Evolutionary conservation across 139 green algal genomes (phyloP), one percentile per base, ranked within the genome.

Genomic region (Microglena sp.): DNA sequence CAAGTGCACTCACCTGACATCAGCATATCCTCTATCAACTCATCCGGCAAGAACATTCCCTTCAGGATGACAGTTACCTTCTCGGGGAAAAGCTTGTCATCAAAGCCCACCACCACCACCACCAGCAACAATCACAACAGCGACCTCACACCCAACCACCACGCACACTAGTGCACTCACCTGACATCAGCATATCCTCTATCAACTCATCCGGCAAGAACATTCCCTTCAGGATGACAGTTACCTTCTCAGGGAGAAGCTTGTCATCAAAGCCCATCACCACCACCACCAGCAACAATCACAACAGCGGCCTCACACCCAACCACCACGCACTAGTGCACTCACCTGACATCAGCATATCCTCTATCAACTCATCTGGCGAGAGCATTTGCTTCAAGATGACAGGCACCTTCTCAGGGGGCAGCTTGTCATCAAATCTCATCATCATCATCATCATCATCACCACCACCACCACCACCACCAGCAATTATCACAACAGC

Each of bases 211-310:
- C 11, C 40, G 18, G 40, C 40, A 55, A 45, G 64, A 97, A 97
- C 88, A 97, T 94, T 59, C 86, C 46, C 46, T 82, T 81, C 35
- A 97, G 58, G 6, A 97, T 79, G 22, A 96, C 89, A 0, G 90
- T 97, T 21, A 87, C 77, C 73, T 89, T 75, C 21, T 85, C 74
- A 4, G 81, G 45, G n/a, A 84, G 79, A 31, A 83, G 69, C 54
- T 70, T 73, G 68, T 98, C 92, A 70, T 98, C 92, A 71, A 95
- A 96, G 33, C 92, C 92, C n/a, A n/a, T n/a, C n/a, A n/a, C n/a
- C n/a, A n/a, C n/a, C n/a, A n/a, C n/a, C n/a, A n/a, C n/a, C n/a
- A n/a, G n/a, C n/a, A n/a, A n/a, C n/a, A n/a, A n/a, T n/a, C n/a
- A n/a, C n/a, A n/a, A n/a, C n/a, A n/a, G n/a, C n/a, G n/a, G n/a